Evolutionary conservation across 371 early-diverging fungal species (phyloP).

Genomic region (Mortierella sp.): DNA sequence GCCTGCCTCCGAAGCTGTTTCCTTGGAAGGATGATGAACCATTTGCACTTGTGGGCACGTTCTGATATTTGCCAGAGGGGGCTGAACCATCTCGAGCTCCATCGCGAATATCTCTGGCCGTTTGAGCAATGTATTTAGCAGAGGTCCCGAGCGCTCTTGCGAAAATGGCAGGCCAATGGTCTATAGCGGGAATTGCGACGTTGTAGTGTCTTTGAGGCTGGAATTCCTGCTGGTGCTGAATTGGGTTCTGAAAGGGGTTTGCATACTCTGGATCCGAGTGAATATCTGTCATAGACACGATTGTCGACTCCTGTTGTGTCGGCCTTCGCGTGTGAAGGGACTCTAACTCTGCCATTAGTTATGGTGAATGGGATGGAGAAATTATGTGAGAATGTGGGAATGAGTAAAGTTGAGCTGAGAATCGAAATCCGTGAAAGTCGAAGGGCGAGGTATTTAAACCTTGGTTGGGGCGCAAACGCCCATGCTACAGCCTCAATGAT

Average conservation of each 20-base stretch:
- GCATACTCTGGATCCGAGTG: background rate
- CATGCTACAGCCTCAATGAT: no score
- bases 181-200: background rate
- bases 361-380: background rate
- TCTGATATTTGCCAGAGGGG: background rate
- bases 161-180: background rate
- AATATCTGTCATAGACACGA: background rate
- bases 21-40: background rate
- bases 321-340: background rate
- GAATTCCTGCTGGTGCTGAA: background rate
- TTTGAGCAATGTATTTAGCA: background rate
- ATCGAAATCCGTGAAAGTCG: background rate
- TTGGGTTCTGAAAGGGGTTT: background rate
- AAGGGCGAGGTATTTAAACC: no score
- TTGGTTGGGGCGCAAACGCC: no score
- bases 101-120: background rate
- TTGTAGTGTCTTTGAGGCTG: background rate
- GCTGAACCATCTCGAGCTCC: background rate
- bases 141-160: background rate
- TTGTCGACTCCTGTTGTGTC: background rate
- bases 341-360: background rate
- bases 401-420: background rate
- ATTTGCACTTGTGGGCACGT: background rate
- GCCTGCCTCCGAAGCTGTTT: background rate
- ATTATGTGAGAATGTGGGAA: background rate